Percentiles rank a stretch among this genome's conserved stretches.
These are phyloP conservation scores for Penicillium concentricum DNA, from an alignment of 2,329 filamentous ascomycete genomes.

Conservation along the genomic window DNA sequence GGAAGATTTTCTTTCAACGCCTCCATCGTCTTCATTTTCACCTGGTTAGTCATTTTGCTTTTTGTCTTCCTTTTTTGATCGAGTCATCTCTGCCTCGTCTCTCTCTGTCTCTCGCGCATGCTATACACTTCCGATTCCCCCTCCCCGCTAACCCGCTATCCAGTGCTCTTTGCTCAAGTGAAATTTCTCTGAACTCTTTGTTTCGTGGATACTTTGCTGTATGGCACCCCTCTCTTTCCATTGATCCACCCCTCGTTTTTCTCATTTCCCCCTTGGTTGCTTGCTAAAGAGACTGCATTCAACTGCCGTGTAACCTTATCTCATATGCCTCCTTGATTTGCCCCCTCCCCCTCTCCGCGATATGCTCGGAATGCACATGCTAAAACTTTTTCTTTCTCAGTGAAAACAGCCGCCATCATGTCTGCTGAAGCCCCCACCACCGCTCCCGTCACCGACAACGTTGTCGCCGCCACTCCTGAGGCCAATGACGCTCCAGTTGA, in stretches of 20 bases:
- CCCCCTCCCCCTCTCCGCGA: conserved; percentile 6
- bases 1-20: conserved; percentile 29
- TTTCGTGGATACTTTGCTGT: conserved; percentile 14
- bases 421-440: conserved; percentile 75
- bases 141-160: conserved; percentile 1
- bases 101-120: not conserved
- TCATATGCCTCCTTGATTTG: conserved; percentile 7
- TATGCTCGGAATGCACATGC: conserved; percentile 8
- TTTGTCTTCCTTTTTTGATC: conserved; percentile 3
- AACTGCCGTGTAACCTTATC: conserved; percentile 15
- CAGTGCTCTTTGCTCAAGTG: conserved; percentile 13
- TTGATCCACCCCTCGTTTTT: conserved; percentile 4
- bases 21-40: conserved; percentile 21
- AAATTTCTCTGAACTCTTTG: conserved; percentile 16
- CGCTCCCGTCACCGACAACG: conserved; percentile 62
- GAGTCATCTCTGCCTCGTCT: not conserved
- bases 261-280: not conserved
- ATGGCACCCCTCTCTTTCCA: conserved; percentile 11
- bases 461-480: conserved; percentile 62
- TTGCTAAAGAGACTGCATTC: conserved; percentile 14
- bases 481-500: conserved; percentile 54
- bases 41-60: conserved; percentile 20
- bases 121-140: not conserved
- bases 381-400: conserved; percentile 30
- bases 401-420: conserved; percentile 72